Evolutionary conservation across 495 filamentous ascomycete species (phyloP).

Genomic region (Neurospora tetrasperma): DNA sequence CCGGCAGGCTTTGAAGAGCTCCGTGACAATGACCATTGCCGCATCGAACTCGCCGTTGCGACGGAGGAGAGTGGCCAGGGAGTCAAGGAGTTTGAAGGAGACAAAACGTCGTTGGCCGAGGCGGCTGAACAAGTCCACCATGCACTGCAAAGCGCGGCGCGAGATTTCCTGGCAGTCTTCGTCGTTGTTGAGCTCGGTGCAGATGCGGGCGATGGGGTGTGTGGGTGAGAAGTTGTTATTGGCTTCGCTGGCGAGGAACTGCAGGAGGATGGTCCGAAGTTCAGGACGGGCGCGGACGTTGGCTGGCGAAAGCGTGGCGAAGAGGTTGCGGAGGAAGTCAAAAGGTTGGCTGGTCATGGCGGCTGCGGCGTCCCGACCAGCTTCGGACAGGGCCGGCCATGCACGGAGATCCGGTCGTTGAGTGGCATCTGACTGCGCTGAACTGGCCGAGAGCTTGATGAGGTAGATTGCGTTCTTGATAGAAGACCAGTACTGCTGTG

Average conservation of each 20-base stretch:
- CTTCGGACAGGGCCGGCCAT: conserved; percentile 19
- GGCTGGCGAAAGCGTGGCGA: conserved; percentile 21
- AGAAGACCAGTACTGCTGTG: conserved; percentile 19
- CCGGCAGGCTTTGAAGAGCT: conserved; percentile 17
- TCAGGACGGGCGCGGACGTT: conserved; percentile 22
- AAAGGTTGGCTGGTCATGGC: conserved; percentile 24
- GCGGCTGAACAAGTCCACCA: conserved; percentile 24
- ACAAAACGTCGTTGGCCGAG: conserved; percentile 20
- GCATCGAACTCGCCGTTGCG: conserved; percentile 22
- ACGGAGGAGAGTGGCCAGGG: conserved; percentile 23
- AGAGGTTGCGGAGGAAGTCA: conserved; percentile 24
- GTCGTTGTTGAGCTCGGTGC: conserved; percentile 17
- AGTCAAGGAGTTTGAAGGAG: conserved; percentile 24
- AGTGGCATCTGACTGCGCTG: conserved; percentile 7
- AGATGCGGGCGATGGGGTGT: conserved; percentile 22
- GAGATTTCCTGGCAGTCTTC: conserved; percentile 23
- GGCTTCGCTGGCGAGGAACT: conserved; percentile 20
- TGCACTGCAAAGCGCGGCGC: conserved; percentile 21
- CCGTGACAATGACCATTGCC: conserved; percentile 19
- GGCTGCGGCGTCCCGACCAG: conserved; percentile 15
- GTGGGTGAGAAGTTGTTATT: conserved; percentile 16
- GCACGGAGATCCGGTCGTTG: conserved; percentile 13
- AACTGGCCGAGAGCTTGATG: conserved; percentile 19
- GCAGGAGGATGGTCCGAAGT: conserved; percentile 19
- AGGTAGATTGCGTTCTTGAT: conserved; percentile 25